Base-by-base conservation (phyloP, 2,329 filamentous ascomycete species). In the Sporothrix luriei region DNA sequence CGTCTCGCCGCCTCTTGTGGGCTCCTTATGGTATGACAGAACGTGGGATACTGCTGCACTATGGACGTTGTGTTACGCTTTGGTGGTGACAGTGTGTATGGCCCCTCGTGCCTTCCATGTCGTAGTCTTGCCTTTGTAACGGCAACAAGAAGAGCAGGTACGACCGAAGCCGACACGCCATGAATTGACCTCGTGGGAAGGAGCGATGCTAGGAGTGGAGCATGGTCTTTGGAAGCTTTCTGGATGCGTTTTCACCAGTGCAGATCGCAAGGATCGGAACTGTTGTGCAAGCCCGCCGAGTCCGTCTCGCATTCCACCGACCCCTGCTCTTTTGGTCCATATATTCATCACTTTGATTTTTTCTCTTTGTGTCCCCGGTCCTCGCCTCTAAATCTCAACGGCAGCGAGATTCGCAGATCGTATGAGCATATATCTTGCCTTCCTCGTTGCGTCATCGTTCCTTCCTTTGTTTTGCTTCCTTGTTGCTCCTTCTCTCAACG, bases 391-490 rank as follows among this genome's bases (percentile, higher is more conserved):
- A 29, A 29, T 3, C 29, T 29, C 29, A 1, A 6, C 33, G 33
- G 4, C 9, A 33, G 33, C 33, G 6, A 33, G 33, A 33, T 33
- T 33, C 9, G 33, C 43, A 19, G 13, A 2, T 46, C 40, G 4
- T 46, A 33, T 14, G 10, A 33, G 55, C 43, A 61, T 61, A 61
- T 61, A 40, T 61, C 33, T 19, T 55, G 29, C 26, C 55, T 33
- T 61, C 55, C 4, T 40, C 55, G 55, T 29, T 33, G 52, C 9
- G 19, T 10, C 19, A n/a, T 62, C 21, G 33, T 5, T 62, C 14
- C 38, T 26, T 62, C n/a, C 29, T 26, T 40, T 10, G 19, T 49
- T 48, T 19, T 38, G 40, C 21, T 43, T 19, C 10, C 11, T 21
- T 11, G n/a, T 16, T 61, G 33, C 9, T 59, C 55, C 19, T 59